phyloP scores from a whole-genome alignment of 2,329 filamentous ascomycete genomes.

The Rhinocladiella similis region DNA sequence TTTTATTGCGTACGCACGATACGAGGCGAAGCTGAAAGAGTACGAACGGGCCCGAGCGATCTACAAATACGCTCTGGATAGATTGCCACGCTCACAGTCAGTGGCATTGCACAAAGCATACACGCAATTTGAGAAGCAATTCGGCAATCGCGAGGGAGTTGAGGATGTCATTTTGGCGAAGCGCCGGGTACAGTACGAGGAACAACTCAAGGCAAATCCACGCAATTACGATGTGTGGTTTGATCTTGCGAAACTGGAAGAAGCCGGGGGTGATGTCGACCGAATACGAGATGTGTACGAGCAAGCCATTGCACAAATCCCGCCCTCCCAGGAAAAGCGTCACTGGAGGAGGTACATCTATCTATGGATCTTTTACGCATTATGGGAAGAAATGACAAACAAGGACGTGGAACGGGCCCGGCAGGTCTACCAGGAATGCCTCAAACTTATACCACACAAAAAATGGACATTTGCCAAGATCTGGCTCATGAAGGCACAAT shows the following conservation, averaged over 20 bases:
- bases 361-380: constrained; percentile 94
- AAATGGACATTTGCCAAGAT: constrained; percentile 97
- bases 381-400: constrained; percentile 89
- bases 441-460: constrained; percentile 88
- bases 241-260: constrained; percentile 88
- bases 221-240: constrained; percentile 99
- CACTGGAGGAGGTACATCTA: constrained; percentile 98
- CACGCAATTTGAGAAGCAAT: constrained; percentile 98
- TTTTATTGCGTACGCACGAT: constrained; percentile 93
- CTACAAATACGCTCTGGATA: constrained; percentile 93
- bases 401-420: constrained; percentile 76
- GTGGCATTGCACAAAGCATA: constrained; percentile 87
- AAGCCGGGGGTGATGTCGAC: constrained; percentile 77
- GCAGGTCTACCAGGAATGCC: constrained; percentile 86
- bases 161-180: constrained; percentile 97
- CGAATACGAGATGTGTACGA: constrained; percentile 92
- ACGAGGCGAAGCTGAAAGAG: constrained; percentile 92
- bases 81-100: constrained; percentile 83
- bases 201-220: constrained; percentile 87
- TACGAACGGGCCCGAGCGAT: constrained; percentile 91
- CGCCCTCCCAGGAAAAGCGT: constrained; percentile 91
- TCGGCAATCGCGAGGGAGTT: constrained; percentile 86
- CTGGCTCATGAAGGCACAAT: constrained; percentile 91
- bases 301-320: constrained; percentile 90
- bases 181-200: constrained; percentile 87